Base-by-base conservation (phyloP, 2,329 filamentous ascomycete genomes). In the Ceratocystis destructans region DNA sequence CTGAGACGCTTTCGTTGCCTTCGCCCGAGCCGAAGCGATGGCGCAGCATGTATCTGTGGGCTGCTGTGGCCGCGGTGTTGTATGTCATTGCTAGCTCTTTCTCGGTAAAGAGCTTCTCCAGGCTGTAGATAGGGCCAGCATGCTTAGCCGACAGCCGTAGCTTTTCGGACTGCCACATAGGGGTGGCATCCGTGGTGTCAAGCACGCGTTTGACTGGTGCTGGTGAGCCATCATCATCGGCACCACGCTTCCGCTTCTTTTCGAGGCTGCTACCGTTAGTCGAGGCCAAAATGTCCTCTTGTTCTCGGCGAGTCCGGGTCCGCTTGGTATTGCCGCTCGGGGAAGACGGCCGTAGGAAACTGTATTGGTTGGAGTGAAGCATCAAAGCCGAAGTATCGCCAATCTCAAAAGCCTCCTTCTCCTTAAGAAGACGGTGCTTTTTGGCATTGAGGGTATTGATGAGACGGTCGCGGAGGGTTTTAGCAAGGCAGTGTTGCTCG, bases 31-130 rank as follows among this genome's bases (percentile, higher is more conserved):
- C 68, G 28, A 48, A 61, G 62, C 80, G 81, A 71, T 84, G 83
- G 45, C 82, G 80, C 64, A 85, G 74, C 66, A 87, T 79, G 71
- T 85, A 82, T 69, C 83, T 82, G 72, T 86, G 82, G 7, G 85
- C 80, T 1, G 84, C 84, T 22, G 86, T 71, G 37, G 85, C 84
- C 4, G 85, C 82, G 3, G 78, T 76, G 68, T 86, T 87, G 73
- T 87, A 87, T 33, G 83, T 83, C 77, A 87, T 80, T 3, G 82
- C 79, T 37, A 88, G 78, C 75, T 88, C 85, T 74, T 86, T 87
- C 70, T 88, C 85, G 0, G 85, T 87, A 63, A 88, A 88, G 46
- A 88, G 80, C 76, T 87, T 87, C 71, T 87, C 84, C 68, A 88
- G 82, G 72, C 82, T 87, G 73, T 86, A 87, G 1, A 84, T 75